phyloP scores from a whole-genome alignment of 352 stramenopile species.

The Globisporangium uncinulatum region DNA sequence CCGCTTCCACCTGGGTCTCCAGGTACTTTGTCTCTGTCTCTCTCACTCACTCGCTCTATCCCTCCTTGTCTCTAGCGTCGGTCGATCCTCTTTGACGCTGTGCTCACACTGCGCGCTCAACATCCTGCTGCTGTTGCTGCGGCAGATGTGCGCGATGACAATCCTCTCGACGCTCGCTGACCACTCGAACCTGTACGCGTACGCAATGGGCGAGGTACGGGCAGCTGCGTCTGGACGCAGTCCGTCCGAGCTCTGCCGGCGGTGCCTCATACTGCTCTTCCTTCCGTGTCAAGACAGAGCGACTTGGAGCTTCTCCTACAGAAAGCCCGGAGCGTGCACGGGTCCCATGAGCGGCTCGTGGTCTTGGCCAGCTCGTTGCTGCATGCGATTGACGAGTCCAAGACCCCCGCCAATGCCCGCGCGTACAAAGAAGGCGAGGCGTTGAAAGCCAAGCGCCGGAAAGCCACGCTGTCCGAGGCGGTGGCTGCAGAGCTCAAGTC shows the following conservation, averaged over 20 bases:
- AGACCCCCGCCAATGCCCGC: conserved; percentile 28
- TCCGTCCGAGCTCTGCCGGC: not conserved
- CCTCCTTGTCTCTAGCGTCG: not conserved
- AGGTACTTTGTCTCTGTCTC: conserved; percentile 18
- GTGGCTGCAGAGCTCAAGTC: conserved; percentile 21
- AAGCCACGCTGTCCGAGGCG: conserved; percentile 25
- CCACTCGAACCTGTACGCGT: conserved; percentile 46
- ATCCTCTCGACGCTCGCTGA: conserved; percentile 42
- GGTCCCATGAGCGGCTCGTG: conserved; percentile 35
- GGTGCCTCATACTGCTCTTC: not conserved
- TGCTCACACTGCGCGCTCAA: no score
- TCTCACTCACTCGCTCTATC: no score
- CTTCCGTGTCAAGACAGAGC: conserved; percentile 8
- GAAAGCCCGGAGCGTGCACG: conserved; percentile 42
- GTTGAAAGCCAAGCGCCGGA: conserved; percentile 27
- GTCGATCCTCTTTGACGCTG: no score
- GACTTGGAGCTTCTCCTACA: conserved; percentile 35
- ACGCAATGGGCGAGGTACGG: conserved; percentile 48
- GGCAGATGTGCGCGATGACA: conserved; percentile 30
- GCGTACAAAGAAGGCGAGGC: conserved; percentile 28
- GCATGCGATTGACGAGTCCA: conserved; percentile 37
- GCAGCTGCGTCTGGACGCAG: no score
- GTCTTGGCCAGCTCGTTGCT: conserved; percentile 30
- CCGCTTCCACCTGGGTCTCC: conserved; percentile 46
- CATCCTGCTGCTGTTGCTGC: not conserved